These are phyloP conservation scores for Lactarius hatsudake DNA, from an alignment of 768 basidiomycete genomes.

Conservation along the genomic window DNA sequence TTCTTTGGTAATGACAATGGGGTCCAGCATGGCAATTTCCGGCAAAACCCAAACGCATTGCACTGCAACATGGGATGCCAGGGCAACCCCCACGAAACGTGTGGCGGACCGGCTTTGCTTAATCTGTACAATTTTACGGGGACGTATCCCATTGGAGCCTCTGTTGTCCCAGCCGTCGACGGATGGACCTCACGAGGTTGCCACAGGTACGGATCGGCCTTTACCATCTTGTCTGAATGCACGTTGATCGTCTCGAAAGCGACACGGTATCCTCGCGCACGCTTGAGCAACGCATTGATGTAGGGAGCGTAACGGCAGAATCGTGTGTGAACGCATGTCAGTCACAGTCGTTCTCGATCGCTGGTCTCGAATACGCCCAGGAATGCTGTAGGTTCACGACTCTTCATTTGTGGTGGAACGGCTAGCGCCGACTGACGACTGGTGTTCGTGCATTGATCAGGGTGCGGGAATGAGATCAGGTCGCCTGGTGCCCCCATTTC, in stretches of 20 bases:
- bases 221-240: not conserved
- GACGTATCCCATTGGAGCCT: not conserved
- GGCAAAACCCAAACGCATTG: not conserved
- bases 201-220: not conserved
- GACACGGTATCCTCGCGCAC: slow-evolving; percentile 1
- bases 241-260: not conserved
- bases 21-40: not conserved
- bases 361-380: slow-evolving; percentile 8
- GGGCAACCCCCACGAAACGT: slow-evolving; percentile 7
- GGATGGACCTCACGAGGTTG: slow-evolving; percentile 1
- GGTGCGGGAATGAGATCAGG: slow-evolving; percentile 10
- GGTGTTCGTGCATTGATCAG: not conserved
- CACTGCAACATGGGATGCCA: slow-evolving; percentile 14
- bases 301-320: slow-evolving; percentile 7
- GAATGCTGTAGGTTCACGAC: not conserved
- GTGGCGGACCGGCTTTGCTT: slow-evolving; percentile 3
- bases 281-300: slow-evolving; percentile 2
- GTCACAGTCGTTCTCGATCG: not conserved
- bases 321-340: not conserved
- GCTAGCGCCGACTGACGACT: not conserved
- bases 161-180: not conserved
- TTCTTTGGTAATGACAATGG: not conserved
- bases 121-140: slow-evolving; percentile 13
- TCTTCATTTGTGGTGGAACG: not conserved
- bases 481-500: not conserved